Evolutionary conservation across 1,284 basidiomycete genomes (phyloP), one percentile per base, ranked within the genome.

Genomic region (Cystobasidiaceae sp.): DNA sequence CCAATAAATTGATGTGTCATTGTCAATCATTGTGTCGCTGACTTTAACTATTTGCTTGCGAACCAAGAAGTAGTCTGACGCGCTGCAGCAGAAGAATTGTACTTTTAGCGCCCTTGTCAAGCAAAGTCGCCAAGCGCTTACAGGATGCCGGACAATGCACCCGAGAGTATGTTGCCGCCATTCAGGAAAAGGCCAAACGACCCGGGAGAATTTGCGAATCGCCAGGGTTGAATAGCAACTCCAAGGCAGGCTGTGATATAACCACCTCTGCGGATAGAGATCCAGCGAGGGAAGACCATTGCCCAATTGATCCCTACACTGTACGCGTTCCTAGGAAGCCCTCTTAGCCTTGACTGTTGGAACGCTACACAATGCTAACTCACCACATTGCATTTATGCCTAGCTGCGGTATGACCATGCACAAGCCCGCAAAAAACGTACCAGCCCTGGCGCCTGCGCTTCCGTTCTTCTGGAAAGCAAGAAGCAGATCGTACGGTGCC

Each of bases 351-450:
- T n/a, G n/a, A n/a, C n/a, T n/a, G n/a, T n/a, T n/a, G n/a, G n/a
- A n/a, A n/a, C n/a, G n/a, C n/a, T n/a, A n/a, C n/a, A n/a, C n/a
- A n/a, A n/a, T n/a, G n/a, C n/a, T n/a, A n/a, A n/a, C n/a, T n/a
- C n/a, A n/a, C n/a, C n/a, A n/a, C n/a, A n/a, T n/a, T n/a, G n/a
- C 75, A 70, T 79, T 79, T 66, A 78, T 76, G 44, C 76, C 75
- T n/a, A 78, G 72, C 66, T 79, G 78, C 23, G 73, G 70, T 33
- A 76, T 63, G 52, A 76, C 67, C 67, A 79, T 78, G 5, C 75
- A 72, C 13, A 74, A 62, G 3, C 72, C 72, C 68, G 74, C 71
- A 59, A 80, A 79, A 68, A 78, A 79, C 4, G 78, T 75, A 7
- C 75, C 79, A 0, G 78, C 78, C 7, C 78, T 71, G 5, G 74